Conservation (phyloP, 2,329 filamentous ascomycete species). For the Madurella fahalii region DNA sequence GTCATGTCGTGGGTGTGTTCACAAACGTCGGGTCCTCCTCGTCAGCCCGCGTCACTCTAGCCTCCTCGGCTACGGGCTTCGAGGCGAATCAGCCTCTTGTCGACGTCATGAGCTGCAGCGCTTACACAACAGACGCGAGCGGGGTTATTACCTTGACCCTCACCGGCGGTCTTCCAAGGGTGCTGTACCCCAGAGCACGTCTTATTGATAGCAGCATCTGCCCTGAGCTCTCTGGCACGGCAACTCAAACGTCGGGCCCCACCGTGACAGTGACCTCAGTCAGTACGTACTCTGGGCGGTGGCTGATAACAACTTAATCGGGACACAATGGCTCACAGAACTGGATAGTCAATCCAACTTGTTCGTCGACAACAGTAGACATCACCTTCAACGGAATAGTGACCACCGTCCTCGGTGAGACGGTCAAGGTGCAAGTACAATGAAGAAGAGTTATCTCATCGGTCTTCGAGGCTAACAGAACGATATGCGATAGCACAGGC, state of each 20-base stretch:
- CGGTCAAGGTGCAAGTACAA: constrained; percentile 26
- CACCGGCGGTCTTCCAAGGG: constrained; percentile 38
- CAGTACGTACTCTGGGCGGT: background rate
- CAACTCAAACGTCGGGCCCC: background rate
- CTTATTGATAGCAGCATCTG: constrained; percentile 36
- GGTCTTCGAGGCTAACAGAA: background rate
- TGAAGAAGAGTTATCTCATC: background rate
- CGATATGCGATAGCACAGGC: constrained; percentile 18
- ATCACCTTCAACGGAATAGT: constrained; percentile 29
- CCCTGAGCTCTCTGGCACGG: constrained; percentile 26
- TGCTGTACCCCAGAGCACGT: constrained; percentile 36
- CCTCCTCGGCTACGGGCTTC: constrained; percentile 37
- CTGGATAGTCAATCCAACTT: constrained; percentile 6
- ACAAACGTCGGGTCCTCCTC: constrained; percentile 38
- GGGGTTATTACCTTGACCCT: constrained; percentile 44
- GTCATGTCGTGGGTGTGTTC: constrained; percentile 39
- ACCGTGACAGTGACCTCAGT: constrained; percentile 2
- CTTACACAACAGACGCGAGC: constrained; percentile 37
- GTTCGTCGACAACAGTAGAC: constrained; percentile 18
- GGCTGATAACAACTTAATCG: background rate
- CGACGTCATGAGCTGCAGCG: constrained; percentile 43
- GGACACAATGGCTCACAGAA: background rate
- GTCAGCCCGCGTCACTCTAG: constrained; percentile 31
- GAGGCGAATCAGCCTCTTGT: constrained; percentile 31
- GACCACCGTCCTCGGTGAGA: constrained; percentile 24